Evolutionary conservation across 495 filamentous ascomycete genomes (phyloP).

Genomic region (Penicillium bialowiezense): DNA sequence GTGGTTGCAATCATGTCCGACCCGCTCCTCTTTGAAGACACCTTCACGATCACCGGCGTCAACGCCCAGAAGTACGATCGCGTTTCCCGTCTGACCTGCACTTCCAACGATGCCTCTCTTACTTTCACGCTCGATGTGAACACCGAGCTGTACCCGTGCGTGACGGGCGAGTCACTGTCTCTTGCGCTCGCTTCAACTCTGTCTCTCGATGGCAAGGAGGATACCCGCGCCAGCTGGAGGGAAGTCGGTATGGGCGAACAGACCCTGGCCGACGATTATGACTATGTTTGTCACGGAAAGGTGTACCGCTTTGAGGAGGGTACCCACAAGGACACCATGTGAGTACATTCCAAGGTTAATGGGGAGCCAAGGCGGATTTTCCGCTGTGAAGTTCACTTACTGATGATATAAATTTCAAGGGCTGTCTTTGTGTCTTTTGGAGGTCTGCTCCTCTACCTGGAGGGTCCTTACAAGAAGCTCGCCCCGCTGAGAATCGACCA

Average conservation of each 20-base stretch:
- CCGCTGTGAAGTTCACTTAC: background rate
- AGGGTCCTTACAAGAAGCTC: slow-evolving; percentile 94
- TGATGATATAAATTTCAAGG: slow-evolving; percentile 45
- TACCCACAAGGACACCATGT: slow-evolving; percentile 77
- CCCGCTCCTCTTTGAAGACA: slow-evolving; percentile 87
- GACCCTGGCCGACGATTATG: slow-evolving; percentile 84
- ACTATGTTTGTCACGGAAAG: slow-evolving; percentile 98
- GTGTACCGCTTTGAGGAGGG: slow-evolving; percentile 95
- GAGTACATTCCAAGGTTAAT: slow-evolving; percentile 33
- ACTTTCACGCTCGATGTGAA: slow-evolving; percentile 90
- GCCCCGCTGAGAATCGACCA: slow-evolving; percentile 87
- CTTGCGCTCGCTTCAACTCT: slow-evolving; percentile 81
- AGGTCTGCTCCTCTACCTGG: slow-evolving; percentile 81
- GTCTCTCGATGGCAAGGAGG: slow-evolving; percentile 77
- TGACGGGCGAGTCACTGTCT: slow-evolving; percentile 67
- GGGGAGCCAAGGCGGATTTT: background rate
- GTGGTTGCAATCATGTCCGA: slow-evolving; percentile 57
- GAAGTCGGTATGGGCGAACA: slow-evolving; percentile 69
- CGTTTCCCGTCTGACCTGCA: slow-evolving; percentile 75
- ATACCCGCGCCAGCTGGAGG: slow-evolving; percentile 67
- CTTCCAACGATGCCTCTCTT: slow-evolving; percentile 64
- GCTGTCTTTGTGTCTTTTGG: slow-evolving; percentile 92
- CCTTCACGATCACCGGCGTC: slow-evolving; percentile 75
- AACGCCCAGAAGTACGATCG: slow-evolving; percentile 91
- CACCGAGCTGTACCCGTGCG: slow-evolving; percentile 80